These are phyloP conservation scores for Colletotrichum viniferum DNA, from an alignment of 2,329 filamentous ascomycete genomes.

Conservation along the genomic window DNA sequence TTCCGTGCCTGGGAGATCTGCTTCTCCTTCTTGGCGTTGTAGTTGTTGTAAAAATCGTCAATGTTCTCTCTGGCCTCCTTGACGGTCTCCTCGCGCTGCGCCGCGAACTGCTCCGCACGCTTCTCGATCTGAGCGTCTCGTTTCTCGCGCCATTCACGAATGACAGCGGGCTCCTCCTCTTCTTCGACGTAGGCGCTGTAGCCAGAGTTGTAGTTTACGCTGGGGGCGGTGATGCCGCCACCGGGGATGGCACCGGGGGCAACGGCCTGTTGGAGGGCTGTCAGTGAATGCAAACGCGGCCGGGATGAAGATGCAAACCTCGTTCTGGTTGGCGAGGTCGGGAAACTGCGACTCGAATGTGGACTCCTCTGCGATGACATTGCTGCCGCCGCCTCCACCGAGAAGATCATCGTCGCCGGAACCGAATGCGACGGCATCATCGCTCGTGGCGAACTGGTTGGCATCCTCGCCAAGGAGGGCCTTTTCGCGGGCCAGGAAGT, in stretches of 20 bases:
- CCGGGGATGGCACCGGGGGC: slow-evolving; percentile 77
- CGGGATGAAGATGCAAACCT: slow-evolving; percentile 54
- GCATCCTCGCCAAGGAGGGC: slow-evolving; percentile 92
- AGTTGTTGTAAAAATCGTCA: slow-evolving; percentile 99
- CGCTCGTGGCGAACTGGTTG: slow-evolving; percentile 81
- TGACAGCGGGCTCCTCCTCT: slow-evolving; percentile 87
- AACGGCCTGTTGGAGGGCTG: slow-evolving; percentile 58
- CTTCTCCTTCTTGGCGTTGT: slow-evolving; percentile 98
- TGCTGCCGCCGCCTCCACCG: slow-evolving; percentile 62
- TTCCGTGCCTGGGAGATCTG: slow-evolving; percentile 83
- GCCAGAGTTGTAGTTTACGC: slow-evolving; percentile 66
- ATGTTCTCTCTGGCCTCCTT: slow-evolving; percentile 92
- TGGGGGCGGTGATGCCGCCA: slow-evolving; percentile 79
- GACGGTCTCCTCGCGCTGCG: slow-evolving; percentile 84
- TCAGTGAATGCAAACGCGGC: background rate
- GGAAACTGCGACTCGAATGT: slow-evolving; percentile 90
- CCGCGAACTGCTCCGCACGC: slow-evolving; percentile 81
- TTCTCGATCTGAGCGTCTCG: slow-evolving; percentile 83
- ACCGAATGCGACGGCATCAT: slow-evolving; percentile 71
- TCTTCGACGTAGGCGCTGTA: slow-evolving; percentile 58
- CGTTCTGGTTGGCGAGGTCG: slow-evolving; percentile 70
- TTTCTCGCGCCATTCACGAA: slow-evolving; percentile 90
- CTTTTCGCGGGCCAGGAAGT: slow-evolving; percentile 92
- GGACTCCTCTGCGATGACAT: slow-evolving; percentile 39
- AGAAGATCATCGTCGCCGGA: slow-evolving; percentile 75